These are phyloP conservation scores for Claviceps spartinae DNA, from an alignment of 2,329 filamentous ascomycete species.

Conservation along the genomic window DNA sequence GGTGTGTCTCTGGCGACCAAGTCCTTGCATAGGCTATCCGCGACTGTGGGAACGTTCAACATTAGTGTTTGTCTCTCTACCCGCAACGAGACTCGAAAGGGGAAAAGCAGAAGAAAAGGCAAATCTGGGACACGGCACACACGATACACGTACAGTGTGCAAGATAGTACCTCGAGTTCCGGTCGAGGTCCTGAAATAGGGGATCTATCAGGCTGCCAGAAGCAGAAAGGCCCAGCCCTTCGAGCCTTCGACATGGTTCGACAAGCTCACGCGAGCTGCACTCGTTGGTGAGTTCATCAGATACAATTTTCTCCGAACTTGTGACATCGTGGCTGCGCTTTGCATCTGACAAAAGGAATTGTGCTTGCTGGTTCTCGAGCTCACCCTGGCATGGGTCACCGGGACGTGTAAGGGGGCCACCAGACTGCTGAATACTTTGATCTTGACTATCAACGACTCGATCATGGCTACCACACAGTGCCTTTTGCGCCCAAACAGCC, in stretches of 20 bases:
- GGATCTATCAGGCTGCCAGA: conserved; percentile 34
- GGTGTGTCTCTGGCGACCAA: conserved; percentile 35
- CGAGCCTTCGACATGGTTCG: not conserved
- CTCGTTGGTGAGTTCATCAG: not conserved
- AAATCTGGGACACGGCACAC: not conserved
- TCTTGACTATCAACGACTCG: not conserved
- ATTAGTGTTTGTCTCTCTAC: conserved; percentile 9
- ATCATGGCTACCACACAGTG: not conserved
- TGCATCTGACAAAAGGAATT: not conserved
- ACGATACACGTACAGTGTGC: conserved; percentile 31
- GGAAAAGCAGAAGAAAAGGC: not conserved
- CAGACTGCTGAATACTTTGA: not conserved
- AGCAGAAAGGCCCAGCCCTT: not conserved
- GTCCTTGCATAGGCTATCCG: conserved; percentile 38
- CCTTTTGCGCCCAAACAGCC: not conserved
- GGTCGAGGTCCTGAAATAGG: conserved; percentile 38
- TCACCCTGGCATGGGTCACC: not conserved
- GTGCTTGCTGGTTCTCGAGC: not conserved
- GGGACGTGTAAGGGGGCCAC: not conserved
- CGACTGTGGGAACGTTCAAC: conserved; percentile 19
- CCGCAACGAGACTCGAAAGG: not conserved
- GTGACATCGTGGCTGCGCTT: not conserved
- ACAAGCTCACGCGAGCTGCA: not conserved
- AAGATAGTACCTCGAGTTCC: conserved; percentile 31
- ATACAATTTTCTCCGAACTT: not conserved